Base-by-base conservation (phyloP, 1,284 basidiomycete genomes). In the Trichosporon sp. region DNA sequence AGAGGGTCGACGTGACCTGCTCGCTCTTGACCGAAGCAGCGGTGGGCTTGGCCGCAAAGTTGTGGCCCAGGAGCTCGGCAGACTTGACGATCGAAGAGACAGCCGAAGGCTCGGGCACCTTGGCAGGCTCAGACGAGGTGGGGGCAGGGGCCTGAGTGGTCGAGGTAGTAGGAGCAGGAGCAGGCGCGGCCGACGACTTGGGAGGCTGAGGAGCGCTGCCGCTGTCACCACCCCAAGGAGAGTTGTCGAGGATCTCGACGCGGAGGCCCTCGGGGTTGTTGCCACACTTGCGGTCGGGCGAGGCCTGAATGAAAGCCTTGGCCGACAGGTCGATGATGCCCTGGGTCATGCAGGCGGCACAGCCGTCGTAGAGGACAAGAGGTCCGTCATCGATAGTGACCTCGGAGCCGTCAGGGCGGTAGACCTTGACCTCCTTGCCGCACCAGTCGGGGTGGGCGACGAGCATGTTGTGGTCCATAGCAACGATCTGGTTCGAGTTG, bases 351-450 rank as follows among this genome's bases (percentile, higher is more conserved):
- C 72, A 73, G 8, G 70, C 72, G 25, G 59, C 70, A 60, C 75
- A 77, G 21, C 64, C 67, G 60, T 77, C 75, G 62, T 68, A 74
- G 34, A 75, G 68, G 56, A 73, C 67, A 23, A 77, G 65, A 9
- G 71, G 69, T 62, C 74, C 74, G 40, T 77, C 75, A 57, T 73
- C 59, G 25, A 72, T 73, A 21, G 40, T 64, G 56, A 66, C 68
- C 32, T 70, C 71, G 63, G 71, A 73, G 21, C 64, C 62, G 58
- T 73, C 74, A 64, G 49, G 19, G 19, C 29, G 27, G 44, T 73
- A 77, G 60, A 77, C 59, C 62, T 65, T 62, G 58, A 65, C 64
- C 69, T 70, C 65, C 68, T 69, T 69, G 34, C 69, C 69, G 49
- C 69, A 71, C 69, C 69, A 70, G 40, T 65, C 56, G 29, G 56